phyloP scores from a whole-genome alignment of 768 basidiomycete species.

The Collybiopsis confluens region DNA sequence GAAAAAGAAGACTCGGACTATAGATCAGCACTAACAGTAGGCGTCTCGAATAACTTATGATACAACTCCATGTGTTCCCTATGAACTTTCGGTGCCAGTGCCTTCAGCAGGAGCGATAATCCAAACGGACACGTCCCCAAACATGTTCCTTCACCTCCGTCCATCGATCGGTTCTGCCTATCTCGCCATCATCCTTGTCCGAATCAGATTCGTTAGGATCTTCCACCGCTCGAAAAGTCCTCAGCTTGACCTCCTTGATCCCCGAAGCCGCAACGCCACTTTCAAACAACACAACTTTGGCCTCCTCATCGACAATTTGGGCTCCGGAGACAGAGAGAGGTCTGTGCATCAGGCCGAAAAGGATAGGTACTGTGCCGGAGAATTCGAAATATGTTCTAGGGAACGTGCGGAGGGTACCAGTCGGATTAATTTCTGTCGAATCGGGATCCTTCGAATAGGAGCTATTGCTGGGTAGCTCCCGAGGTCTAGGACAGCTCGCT shows the following conservation, averaged over 20 bases:
- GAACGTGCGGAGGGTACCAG: neutral
- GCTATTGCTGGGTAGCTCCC: neutral
- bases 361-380: neutral
- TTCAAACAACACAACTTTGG: constrained; percentile 4
- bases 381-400: neutral
- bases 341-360: neutral
- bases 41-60: neutral
- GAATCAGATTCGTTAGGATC: too few species aligned
- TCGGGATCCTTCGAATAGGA: too few species aligned
- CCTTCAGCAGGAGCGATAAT: neutral
- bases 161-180: neutral
- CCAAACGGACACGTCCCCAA: constrained; percentile 1
- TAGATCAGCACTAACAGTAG: too few species aligned
- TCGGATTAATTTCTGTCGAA: too few species aligned
- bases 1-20: too few species aligned
- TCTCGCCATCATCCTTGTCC: neutral
- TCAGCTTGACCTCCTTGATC: neutral
- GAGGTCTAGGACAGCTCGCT: neutral
- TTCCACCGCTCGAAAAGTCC: neutral
- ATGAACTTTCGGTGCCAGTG: neutral
- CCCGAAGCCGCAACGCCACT: neutral
- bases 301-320: neutral
- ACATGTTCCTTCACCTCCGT: neutral
- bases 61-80: constrained; percentile 1
- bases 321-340: neutral